phyloP scores from a whole-genome alignment of 148 eudicot genomes.

The Rhododendron simsii region DNA sequence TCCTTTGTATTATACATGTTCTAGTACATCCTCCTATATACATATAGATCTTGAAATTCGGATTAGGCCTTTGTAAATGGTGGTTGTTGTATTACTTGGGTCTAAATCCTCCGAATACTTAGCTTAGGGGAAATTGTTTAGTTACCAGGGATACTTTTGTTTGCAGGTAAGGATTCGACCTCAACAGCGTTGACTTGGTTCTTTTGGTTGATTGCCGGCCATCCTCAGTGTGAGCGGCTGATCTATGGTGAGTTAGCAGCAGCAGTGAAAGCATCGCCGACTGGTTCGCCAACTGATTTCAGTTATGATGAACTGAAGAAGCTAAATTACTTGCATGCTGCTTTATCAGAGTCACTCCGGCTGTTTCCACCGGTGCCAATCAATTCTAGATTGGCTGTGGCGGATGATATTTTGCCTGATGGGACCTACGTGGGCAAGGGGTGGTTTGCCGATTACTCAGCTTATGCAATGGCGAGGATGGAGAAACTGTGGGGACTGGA shows the following conservation, averaged over 20 bases:
- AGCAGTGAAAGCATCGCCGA: neutral
- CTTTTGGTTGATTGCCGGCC: constrained; percentile 29
- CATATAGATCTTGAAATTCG: neutral
- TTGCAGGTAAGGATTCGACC: constrained; percentile 30
- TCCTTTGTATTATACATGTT: neutral
- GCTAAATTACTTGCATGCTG: constrained; percentile 34
- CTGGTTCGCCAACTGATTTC: constrained; percentile 6
- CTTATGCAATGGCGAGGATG: constrained; percentile 46
- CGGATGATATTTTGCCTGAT: constrained; percentile 28
- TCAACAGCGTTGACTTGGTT: constrained; percentile 33
- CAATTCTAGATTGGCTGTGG: constrained; percentile 23
- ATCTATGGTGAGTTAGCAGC: constrained; percentile 27
- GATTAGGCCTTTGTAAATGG: neutral
- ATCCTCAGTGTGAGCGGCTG: constrained; percentile 18
- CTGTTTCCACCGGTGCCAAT: constrained; percentile 53
- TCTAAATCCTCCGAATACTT: neutral
- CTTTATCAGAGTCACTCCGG: constrained; percentile 36
- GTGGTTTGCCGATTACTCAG: constrained; percentile 32
- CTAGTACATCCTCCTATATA: neutral
- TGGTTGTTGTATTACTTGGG: neutral
- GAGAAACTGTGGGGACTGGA: constrained; percentile 39
- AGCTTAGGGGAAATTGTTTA: neutral
- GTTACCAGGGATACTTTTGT: neutral
- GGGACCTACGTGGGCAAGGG: constrained; percentile 35
- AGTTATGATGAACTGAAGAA: constrained; percentile 31